Percentiles rank a stretch among this genome's conserved stretches.
Conservation (phyloP, 2,329 filamentous ascomycete species). For the Ophiostoma himal-ulmi region DNA sequence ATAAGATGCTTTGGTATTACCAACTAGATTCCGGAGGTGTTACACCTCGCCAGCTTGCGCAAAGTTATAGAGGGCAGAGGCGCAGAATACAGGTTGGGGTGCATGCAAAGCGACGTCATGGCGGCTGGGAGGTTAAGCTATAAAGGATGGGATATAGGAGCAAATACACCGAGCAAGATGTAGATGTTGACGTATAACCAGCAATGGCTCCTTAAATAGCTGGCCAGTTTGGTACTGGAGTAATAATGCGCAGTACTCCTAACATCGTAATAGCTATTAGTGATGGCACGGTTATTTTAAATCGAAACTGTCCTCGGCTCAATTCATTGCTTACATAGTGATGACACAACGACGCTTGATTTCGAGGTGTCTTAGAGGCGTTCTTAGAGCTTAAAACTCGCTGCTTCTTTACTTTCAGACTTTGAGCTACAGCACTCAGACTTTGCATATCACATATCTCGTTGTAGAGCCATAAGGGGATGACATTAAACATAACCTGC, state of each 20-base stretch:
- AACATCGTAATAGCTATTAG: background rate
- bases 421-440: too few species aligned
- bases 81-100: background rate
- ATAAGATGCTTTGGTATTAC: background rate
- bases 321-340: background rate
- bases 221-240: too few species aligned
- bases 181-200: background rate
- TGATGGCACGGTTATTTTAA: too few species aligned
- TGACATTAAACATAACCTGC: conserved; percentile 15
- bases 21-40: background rate
- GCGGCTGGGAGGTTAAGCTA: background rate
- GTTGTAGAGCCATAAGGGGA: background rate
- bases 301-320: background rate
- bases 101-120: conserved; percentile 8
- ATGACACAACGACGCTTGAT: background rate
- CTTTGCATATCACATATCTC: background rate
- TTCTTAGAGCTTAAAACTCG: background rate
- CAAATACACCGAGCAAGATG: background rate
- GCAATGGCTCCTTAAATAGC: too few species aligned
- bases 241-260: too few species aligned
- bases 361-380: background rate
- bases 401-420: too few species aligned
- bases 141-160: background rate
- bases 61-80: background rate
- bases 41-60: background rate